Base-by-base conservation (phyloP, 805 yeast species). In the Yamadazyma nakazawae region DNA sequence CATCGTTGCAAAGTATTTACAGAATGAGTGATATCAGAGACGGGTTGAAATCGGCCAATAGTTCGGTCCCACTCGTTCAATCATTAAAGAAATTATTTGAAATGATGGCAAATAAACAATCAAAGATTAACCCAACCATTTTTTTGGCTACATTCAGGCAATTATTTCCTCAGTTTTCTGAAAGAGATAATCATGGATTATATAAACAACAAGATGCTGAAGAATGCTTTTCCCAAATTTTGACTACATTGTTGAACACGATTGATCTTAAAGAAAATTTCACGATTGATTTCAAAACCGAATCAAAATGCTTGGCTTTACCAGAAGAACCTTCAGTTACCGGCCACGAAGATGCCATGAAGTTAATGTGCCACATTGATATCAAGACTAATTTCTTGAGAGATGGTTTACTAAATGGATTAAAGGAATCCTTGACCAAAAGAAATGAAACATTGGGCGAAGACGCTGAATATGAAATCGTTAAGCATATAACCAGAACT, bases 191-290 rank as follows among this genome's bases (percentile, higher is more conserved):
- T 25, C 66, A 60, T 40, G 97, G 97, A 1, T 68, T 76, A 47
- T 86, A 78, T 61, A 90, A 88, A 66, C 99, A 94, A 69, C 99
- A 94, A 68, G 99, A 94, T 71, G 99, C 99, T 0, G 99, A 94
- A 69, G 99, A 94, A 64, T 86, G 92, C 14, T 90, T 82, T 68
- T 84, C 97, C 7, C 92, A 86, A 63, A 76, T 94, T 42, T 67
- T 91, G 52, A 68, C 72, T 31, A 67, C 75, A 28, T 64, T 88
- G 49, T 64, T 76, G 32, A 58, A 65, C 18, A 76, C 73, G 11
- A 74, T 77, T 21, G 75, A 79, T 17, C 64, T 81, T 34, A 80
- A 80, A 43, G 76, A 76, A 48, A 74, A 75, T 51, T 85, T 91
- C 62, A 80, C 79, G 40, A 72, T 95, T 39, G 73, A 75, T 34